A percentile compares a stretch with the other conserved stretches of the same genome.
Conservation (phyloP, 1,284 basidiomycete species). For the Boletellus dicymbophilus region DNA sequence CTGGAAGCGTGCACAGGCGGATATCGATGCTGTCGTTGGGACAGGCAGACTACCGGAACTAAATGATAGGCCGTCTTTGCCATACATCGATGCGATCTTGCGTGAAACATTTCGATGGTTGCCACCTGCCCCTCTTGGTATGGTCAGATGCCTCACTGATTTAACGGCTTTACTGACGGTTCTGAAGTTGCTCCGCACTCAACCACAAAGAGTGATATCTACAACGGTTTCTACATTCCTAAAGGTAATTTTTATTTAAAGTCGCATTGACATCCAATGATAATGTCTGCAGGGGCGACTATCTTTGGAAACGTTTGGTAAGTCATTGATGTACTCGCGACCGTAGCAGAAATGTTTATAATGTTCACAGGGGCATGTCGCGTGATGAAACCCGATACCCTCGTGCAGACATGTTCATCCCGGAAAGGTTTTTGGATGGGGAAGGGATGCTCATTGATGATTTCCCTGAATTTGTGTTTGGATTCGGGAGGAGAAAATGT, state of each 20-base stretch:
- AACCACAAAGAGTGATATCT: slow-evolving; percentile 3
- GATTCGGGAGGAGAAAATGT: slow-evolving; percentile 12
- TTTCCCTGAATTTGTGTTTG: slow-evolving; percentile 7
- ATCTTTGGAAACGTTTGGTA: slow-evolving; percentile 12
- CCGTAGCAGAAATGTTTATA: neutral
- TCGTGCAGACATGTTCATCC: slow-evolving; percentile 5
- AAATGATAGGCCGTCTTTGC: too few species aligned
- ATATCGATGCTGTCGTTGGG: neutral
- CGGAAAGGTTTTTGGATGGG: slow-evolving; percentile 8
- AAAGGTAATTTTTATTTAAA: slow-evolving; percentile 8
- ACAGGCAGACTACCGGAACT: neutral
- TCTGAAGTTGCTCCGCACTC: slow-evolving; percentile 11
- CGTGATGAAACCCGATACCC: slow-evolving; percentile 2
- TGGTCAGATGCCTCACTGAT: neutral
- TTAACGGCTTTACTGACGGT: neutral
- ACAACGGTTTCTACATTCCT: slow-evolving; percentile 17
- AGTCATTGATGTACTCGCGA: neutral
- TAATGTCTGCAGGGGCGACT: neutral
- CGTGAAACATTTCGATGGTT: neutral
- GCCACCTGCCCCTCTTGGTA: neutral
- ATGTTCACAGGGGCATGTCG: slow-evolving; percentile 10
- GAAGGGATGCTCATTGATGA: slow-evolving; percentile 6
- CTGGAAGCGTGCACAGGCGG: neutral
- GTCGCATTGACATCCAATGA: too few species aligned
- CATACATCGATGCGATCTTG: neutral